Base-by-base conservation (phyloP, 169 alveolate genomes). In the Babesia bovis region DNA sequence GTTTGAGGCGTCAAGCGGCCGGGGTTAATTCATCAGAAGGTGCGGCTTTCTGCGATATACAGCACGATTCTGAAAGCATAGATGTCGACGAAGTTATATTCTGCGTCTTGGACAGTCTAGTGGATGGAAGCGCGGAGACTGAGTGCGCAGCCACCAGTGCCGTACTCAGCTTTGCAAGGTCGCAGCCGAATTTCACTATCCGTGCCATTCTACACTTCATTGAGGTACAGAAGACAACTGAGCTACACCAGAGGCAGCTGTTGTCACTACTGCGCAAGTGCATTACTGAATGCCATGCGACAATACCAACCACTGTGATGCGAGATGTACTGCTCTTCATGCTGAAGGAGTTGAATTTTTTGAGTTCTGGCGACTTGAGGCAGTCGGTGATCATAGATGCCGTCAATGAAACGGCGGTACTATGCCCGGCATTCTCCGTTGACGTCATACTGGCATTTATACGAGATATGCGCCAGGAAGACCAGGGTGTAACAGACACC, bases 61-160 rank as follows among this genome's bases (percentile, higher is more conserved):
- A 53, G 56, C 69, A 61, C 32, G 9, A 42, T 4, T 66, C 71
- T 17, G 68, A 38, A 26, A 73, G 70, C 13, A 38, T 81, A 9
- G 88, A 81, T 51, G 50, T 71, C 7, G 88, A 81, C 26, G 88
- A 71, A 40, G 84, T 72, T 35, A 28, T 81, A 1, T 81, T 63
- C 71, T 81, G 73, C 47, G 73, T 81, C n/a, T 42, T 81, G 60
- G 88, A 81, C 45, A 73, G 88, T 32, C 52, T 70, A 6, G 78
- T 71, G 25, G 88, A 69, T 19, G 66, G 50, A 7, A 66, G 63
- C 36, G 67, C 69, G 7, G 69, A 52, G 51, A 71, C 68, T 21
- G 35, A 21, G n/a, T 41, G 38, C 30, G 69, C 76, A 25, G 66
- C 76, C 9, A 56, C 73, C 25, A 71, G 36, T 60, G 59, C 84